These are phyloP conservation scores for Huiozyma sinensis DNA, from an alignment of 805 yeast genomes.

Conservation along the genomic window DNA sequence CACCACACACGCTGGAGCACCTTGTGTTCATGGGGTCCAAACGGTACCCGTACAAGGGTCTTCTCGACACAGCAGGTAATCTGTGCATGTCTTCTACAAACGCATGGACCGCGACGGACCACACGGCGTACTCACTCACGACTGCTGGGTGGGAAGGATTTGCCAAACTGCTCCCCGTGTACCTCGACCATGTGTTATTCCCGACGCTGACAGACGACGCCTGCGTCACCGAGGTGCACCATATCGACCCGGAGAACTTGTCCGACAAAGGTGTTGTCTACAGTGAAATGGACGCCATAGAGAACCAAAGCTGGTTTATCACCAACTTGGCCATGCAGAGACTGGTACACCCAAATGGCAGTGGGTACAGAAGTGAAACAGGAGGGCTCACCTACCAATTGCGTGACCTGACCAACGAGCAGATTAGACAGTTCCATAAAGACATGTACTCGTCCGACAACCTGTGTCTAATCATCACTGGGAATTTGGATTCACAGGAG, in stretches of 20 bases:
- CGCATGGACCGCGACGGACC: conserved; percentile 96
- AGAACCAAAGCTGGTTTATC: conserved; percentile 63
- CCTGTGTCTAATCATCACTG: conserved; percentile 72
- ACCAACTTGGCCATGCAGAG: conserved; percentile 51
- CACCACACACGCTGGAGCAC: conserved; percentile 94
- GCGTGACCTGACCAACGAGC: conserved; percentile 59
- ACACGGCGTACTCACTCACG: conserved; percentile 82
- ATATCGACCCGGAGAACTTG: conserved; percentile 72
- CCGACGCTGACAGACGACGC: conserved; percentile 88
- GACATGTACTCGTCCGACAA: conserved; percentile 72
- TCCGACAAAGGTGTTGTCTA: conserved; percentile 94
- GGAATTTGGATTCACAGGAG: conserved; percentile 70
- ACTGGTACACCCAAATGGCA: conserved; percentile 40
- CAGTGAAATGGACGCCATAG: conserved; percentile 93
- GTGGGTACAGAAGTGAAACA: conserved; percentile 88
- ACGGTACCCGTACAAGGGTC: conserved; percentile 82
- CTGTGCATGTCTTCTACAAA: conserved; percentile 77
- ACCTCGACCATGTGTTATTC: conserved; percentile 72
- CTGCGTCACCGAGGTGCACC: conserved; percentile 89
- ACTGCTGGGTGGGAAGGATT: conserved; percentile 98
- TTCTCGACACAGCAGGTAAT: conserved; percentile 78
- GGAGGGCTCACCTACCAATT: conserved; percentile 81
- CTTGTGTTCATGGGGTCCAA: conserved; percentile 89
- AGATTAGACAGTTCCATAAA: conserved; percentile 67
- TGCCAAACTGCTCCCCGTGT: conserved; percentile 70